Evolutionary conservation across 2,329 filamentous ascomycete species (phyloP), one percentile per base, ranked within the genome.

Genomic region (Pleurostoma richardsiae): DNA sequence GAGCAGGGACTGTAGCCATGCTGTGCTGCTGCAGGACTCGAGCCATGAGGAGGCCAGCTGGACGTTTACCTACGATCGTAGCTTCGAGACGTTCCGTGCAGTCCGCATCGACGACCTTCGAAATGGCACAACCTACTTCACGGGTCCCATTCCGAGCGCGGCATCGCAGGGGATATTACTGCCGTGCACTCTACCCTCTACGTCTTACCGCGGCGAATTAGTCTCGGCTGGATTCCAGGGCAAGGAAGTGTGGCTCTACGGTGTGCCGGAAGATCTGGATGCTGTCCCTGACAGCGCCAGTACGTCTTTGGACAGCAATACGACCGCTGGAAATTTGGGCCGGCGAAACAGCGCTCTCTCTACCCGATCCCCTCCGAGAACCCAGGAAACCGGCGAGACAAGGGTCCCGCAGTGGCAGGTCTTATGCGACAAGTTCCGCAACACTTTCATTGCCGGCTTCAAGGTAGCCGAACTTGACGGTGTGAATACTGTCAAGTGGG

Each of bases 81-180:
- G 82, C 51, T 85, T 90, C 48, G 85, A 88, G 62, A 88, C 85
- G 1, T 92, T 92, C 62, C 80, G 86, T 49, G 85, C 87, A 27
- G 85, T 91, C 29, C 79, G 85, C 39, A 81, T 88, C 44, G 86
- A 88, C 57, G 85, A 90, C 55, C 69, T 88, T 11, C 77, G 84
- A 42, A 88, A 88, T 53, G 87, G 87, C 38, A 87, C 86, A 6
- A 88, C 85, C 1, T 90, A 90, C 61, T 91, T 92, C 58, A 85
- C 85, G 4, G 87, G 85, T 0, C 88, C 88, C 1, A 66, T 76
- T 8, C 79, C 82, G 4, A 71, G 69, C 30, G 59, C 71, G 5
- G 57, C 63, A 5, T 73, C 75, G 5, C 73, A 77, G 43, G 71
- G 75, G n/a, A 83, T 82, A 47, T 70, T 86, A 8, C 63, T 82